These are phyloP conservation scores for Rhizophora apiculata DNA, from an alignment of 345 rosid genomes.

Conservation along the genomic window DNA sequence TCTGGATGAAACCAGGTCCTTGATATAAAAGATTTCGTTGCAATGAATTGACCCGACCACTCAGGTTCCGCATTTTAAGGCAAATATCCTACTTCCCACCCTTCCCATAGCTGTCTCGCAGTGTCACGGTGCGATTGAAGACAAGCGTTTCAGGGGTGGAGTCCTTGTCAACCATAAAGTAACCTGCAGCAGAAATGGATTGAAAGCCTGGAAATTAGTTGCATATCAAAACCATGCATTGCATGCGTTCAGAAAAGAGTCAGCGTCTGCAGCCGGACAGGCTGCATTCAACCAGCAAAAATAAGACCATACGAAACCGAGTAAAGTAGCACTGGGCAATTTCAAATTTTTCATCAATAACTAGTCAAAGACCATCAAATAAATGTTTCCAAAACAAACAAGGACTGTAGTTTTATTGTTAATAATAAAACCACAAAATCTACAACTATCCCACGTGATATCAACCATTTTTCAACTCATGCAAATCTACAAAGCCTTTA, in stretches of 20 bases:
- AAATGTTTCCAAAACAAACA: too few species aligned
- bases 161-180: constrained; percentile 73
- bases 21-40: not conserved
- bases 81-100: constrained; percentile 19
- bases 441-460: not conserved
- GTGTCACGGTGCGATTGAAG: constrained; percentile 83
- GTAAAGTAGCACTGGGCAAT: not conserved
- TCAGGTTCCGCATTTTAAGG: too few species aligned
- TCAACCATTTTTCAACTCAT: constrained; percentile 1
- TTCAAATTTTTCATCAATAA: not conserved
- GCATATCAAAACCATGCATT: not conserved
- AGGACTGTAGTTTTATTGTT: too few species aligned
- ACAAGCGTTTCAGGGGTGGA: constrained; percentile 66
- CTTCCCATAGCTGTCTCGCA: constrained; percentile 32
- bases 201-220: not conserved
- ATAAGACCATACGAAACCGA: not conserved
- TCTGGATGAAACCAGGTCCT: too few species aligned
- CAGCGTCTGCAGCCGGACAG: too few species aligned
- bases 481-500: not conserved
- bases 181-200: constrained; percentile 46
- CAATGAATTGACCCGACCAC: not conserved
- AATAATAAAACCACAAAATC: too few species aligned
- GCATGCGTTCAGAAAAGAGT: not conserved
- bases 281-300: not conserved
- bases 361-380: not conserved